A percentile compares a stretch with the other conserved stretches of the same genome.
These are phyloP conservation scores for Colletotrichum musicola DNA, from an alignment of 2,329 filamentous ascomycete species.

Conservation along the genomic window DNA sequence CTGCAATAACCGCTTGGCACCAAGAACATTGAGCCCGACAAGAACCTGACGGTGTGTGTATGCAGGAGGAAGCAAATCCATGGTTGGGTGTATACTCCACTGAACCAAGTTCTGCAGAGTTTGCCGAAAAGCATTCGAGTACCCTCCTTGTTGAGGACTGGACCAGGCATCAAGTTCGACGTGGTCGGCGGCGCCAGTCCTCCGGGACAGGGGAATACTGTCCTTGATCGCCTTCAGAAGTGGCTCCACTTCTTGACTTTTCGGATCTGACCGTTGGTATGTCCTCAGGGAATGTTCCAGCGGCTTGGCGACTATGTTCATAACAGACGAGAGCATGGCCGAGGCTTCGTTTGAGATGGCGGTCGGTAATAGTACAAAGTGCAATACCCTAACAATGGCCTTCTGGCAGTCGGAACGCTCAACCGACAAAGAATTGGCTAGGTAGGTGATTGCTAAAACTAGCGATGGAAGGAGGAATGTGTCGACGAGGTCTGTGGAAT, in stretches of 20 bases:
- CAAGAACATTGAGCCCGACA: conserved; percentile 70
- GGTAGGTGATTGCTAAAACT: conserved; percentile 78
- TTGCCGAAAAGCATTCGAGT: conserved; percentile 69
- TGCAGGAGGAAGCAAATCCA: conserved; percentile 69
- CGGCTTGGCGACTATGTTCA: conserved; percentile 78
- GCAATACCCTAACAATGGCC: conserved; percentile 77
- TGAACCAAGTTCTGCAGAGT: conserved; percentile 73
- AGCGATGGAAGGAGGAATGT: conserved; percentile 85
- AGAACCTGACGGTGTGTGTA: conserved; percentile 82
- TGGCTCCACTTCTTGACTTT: conserved; percentile 77
- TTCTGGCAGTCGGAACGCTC: conserved; percentile 73
- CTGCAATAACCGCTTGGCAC: conserved; percentile 70
- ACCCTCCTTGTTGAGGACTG: conserved; percentile 65
- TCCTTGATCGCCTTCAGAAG: conserved; percentile 75
- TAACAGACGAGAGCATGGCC: conserved; percentile 77
- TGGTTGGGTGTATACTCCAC: conserved; percentile 72
- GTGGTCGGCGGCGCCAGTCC: conserved; percentile 72
- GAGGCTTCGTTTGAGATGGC: conserved; percentile 79
- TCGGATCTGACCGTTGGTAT: conserved; percentile 75
- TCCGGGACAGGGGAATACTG: conserved; percentile 68
- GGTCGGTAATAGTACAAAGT: conserved; percentile 77
- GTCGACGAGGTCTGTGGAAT: conserved; percentile 74
- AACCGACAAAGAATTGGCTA: conserved; percentile 77
- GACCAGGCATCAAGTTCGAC: conserved; percentile 79
- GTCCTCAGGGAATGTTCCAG: conserved; percentile 76